Base-by-base conservation (phyloP, 805 yeast genomes). In the Tetrapisispora pingtungensis region DNA sequence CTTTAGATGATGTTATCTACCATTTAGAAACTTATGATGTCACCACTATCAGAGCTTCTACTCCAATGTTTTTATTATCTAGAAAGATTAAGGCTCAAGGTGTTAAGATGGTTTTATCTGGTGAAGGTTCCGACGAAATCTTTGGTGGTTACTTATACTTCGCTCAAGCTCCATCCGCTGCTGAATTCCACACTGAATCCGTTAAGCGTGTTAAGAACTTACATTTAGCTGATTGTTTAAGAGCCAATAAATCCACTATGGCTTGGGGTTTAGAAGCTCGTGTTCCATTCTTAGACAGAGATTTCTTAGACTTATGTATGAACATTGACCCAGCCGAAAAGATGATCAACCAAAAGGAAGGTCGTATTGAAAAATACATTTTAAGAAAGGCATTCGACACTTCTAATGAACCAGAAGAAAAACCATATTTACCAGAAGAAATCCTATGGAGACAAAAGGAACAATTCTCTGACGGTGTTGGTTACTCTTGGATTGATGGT, bases 201-300 rank as follows among this genome's bases (percentile, higher is more conserved):
- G 96, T 93, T 50, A 75, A 83, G 72, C 79, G 99, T 68, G 97
- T 93, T 58, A 87, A 93, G 76, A 89, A 93, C 90, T 76, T 93
- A 70, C 96, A 93, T 69, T 80, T 80, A 56, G 87, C 97, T 49
- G 99, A 93, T 73, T 90, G 97, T 74, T 73, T 93, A 65, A 83
- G 99, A 70, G 99, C 99, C 53, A 93, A 93, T 84, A 93, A 93
- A 72, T 89, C 97, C 30, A 93, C 99, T 47, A 86, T 93, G 96
- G 97, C 99, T 36, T 93, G 99, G 99, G 99, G 99, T 68, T 77
- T 93, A 52, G 99, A 93, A 73, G 98, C 98, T 49, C 84, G 99
- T 72, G 98, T 93, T 55, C 99, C 99, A 55, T 93, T 93, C 84
- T 77, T 93, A 71, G 99, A 93, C 71, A 85, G 81, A 72, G 75